Percentiles rank a stretch among this genome's conserved stretches.
These are phyloP conservation scores for Cadophora sp. DNA, from an alignment of 2,329 filamentous ascomycete species.

Conservation along the genomic window DNA sequence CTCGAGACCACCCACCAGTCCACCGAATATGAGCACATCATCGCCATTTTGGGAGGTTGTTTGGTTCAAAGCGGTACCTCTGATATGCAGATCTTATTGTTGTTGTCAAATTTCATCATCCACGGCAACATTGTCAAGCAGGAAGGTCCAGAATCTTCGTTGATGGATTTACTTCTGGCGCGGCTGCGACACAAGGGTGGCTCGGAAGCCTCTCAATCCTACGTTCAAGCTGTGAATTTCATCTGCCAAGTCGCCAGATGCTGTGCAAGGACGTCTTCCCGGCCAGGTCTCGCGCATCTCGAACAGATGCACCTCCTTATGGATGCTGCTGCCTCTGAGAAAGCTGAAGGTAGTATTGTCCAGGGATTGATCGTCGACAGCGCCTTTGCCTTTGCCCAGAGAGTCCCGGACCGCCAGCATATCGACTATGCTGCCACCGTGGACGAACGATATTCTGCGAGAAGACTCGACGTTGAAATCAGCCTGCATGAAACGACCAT, in stretches of 20 bases:
- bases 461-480: constrained; percentile 19
- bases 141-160: background rate
- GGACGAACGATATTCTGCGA: constrained; percentile 32
- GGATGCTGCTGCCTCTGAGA: constrained; percentile 40
- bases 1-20: background rate
- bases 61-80: constrained; percentile 15
- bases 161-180: constrained; percentile 23
- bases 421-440: constrained; percentile 42
- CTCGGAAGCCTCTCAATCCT: constrained; percentile 12
- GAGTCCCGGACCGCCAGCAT: constrained; percentile 38
- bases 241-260: constrained; percentile 55
- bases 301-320: constrained; percentile 36
- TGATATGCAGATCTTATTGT: constrained; percentile 26
- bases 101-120: constrained; percentile 32
- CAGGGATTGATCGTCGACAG: constrained; percentile 43
- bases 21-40: constrained; percentile 17
- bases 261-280: constrained; percentile 50
- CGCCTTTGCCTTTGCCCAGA: constrained; percentile 43
- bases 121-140: background rate
- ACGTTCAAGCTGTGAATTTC: constrained; percentile 43
- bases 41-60: constrained; percentile 30
- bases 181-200: constrained; percentile 19
- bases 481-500: constrained; percentile 1
- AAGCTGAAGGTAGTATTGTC: constrained; percentile 25
- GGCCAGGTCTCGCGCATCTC: constrained; percentile 46